Evolutionary conservation across 2,329 filamentous ascomycete genomes (phyloP).

Genomic region (Albophoma yamanashiensis): DNA sequence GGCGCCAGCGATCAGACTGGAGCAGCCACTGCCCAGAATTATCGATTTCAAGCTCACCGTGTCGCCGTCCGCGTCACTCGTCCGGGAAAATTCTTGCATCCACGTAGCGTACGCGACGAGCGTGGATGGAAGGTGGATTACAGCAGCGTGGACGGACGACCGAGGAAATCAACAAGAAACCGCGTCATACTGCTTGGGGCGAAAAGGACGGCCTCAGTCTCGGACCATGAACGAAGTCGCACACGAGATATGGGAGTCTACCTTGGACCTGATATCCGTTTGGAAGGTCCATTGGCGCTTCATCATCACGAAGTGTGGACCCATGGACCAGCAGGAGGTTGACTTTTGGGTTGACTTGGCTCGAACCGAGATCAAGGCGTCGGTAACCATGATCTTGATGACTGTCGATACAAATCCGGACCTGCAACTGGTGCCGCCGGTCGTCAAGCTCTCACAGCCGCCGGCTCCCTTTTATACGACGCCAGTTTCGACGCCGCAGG

Average conservation of each 20-base stretch:
- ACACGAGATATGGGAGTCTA: slow-evolving; percentile 69
- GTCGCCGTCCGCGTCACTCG: slow-evolving; percentile 58
- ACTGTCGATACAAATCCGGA: slow-evolving; percentile 55
- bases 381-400: slow-evolving; percentile 46
- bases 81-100: slow-evolving; percentile 70
- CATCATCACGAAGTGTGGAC: slow-evolving; percentile 60
- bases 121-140: slow-evolving; percentile 67
- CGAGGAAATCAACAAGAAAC: slow-evolving; percentile 63
- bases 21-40: slow-evolving; percentile 55
- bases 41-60: slow-evolving; percentile 66
- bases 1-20: slow-evolving; percentile 62
- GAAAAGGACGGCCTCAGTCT: slow-evolving; percentile 41
- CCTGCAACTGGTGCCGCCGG: slow-evolving; percentile 49
- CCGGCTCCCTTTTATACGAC: slow-evolving; percentile 44
- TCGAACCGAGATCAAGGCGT: slow-evolving; percentile 38
- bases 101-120: slow-evolving; percentile 73
- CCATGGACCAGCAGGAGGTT: slow-evolving; percentile 56
- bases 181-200: slow-evolving; percentile 60
- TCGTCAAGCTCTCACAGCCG: slow-evolving; percentile 34
- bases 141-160: slow-evolving; percentile 72
- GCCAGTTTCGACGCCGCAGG: slow-evolving; percentile 57
- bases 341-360: slow-evolving; percentile 46
- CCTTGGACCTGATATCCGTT: slow-evolving; percentile 58
- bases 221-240: slow-evolving; percentile 52
- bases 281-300: slow-evolving; percentile 69